Conservation (phyloP, 169 alveolate species). For the Plasmodium fragile region DNA sequence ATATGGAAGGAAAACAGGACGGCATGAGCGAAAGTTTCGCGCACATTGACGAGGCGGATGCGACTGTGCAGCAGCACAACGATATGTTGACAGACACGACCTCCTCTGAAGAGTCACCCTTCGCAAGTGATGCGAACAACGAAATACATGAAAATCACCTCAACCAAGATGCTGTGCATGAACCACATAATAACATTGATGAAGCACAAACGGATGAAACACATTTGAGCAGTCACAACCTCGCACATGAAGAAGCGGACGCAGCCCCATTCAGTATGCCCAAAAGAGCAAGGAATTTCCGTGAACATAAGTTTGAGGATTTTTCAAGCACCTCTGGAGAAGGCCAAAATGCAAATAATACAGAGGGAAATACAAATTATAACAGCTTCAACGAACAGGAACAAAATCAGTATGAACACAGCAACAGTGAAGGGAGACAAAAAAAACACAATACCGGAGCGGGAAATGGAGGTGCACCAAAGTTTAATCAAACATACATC, state of each 20-base stretch:
- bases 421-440: not conserved
- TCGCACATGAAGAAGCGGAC: not conserved
- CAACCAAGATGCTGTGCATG: not conserved
- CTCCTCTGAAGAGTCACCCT: not conserved
- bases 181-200: not conserved
- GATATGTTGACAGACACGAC: not conserved
- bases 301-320: not conserved
- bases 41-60: not conserved
- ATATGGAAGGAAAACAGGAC: not conserved
- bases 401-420: not conserved
- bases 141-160: not conserved
- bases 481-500: slow-evolving; percentile 18
- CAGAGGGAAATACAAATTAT: not conserved
- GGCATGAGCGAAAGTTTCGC: not conserved
- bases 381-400: not conserved
- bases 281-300: not conserved
- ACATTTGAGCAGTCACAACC: not conserved
- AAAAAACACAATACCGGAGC: not conserved
- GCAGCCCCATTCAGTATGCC: not conserved
- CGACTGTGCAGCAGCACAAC: not conserved
- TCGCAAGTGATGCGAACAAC: not conserved
- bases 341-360: not conserved
- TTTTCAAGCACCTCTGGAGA: not conserved
- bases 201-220: not conserved
- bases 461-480: not conserved